These are phyloP conservation scores for Spergularia azorica DNA, from an alignment of 179 eudicot species.

Conservation along the genomic window DNA sequence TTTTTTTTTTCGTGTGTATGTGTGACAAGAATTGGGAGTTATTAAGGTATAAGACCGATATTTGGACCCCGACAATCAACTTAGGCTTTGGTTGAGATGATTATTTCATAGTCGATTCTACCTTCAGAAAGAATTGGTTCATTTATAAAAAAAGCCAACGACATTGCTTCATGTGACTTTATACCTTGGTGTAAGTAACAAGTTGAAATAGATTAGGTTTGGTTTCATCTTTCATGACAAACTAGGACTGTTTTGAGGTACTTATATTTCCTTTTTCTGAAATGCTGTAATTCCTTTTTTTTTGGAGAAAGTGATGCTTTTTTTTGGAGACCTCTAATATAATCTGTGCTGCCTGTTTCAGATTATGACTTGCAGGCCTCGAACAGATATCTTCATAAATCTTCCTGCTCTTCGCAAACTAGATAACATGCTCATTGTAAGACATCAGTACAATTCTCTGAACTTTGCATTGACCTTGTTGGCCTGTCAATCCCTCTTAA, in stretches of 20 bases:
- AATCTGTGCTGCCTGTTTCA: slow-evolving; percentile 25
- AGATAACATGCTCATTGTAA: slow-evolving; percentile 84
- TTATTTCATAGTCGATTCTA: no score
- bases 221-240: neutral
- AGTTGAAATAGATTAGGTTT: neutral
- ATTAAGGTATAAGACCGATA: no score
- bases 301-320: neutral
- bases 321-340: neutral
- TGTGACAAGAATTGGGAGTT: no score
- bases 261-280: neutral
- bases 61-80: no score
- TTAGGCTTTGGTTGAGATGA: no score
- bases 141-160: no score
- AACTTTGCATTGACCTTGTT: neutral
- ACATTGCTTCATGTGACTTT: no score
- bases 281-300: neutral
- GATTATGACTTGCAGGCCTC: slow-evolving; percentile 87
- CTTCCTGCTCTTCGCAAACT: slow-evolving; percentile 88
- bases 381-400: slow-evolving; percentile 71
- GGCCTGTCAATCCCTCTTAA: neutral
- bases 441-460: slow-evolving; percentile 13
- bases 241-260: neutral
- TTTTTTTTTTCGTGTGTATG: no score
- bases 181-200: neutral
- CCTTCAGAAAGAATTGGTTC: no score